Evolutionary conservation across 2,329 filamentous ascomycete genomes (phyloP).

Genomic region (Aureobasidium subglaciale): DNA sequence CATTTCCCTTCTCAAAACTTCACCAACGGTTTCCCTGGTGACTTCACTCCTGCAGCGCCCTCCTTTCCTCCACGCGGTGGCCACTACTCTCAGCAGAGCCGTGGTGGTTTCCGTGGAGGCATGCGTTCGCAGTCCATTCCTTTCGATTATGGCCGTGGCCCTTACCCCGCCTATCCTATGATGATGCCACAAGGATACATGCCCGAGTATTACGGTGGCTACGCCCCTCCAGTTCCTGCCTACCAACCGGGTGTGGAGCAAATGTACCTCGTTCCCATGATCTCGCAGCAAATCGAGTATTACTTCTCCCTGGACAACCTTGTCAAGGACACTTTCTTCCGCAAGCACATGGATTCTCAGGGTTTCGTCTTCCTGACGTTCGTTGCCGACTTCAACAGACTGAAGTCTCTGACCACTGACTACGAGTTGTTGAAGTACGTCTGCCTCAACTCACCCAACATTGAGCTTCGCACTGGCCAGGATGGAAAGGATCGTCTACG

Average conservation of each 20-base stretch:
- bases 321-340: slow-evolving; percentile 83
- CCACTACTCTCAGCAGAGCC: slow-evolving; percentile 27
- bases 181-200: slow-evolving; percentile 12
- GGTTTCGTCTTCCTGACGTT: slow-evolving; percentile 79
- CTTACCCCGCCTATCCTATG: slow-evolving; percentile 22
- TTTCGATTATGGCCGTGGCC: slow-evolving; percentile 44
- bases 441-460: slow-evolving; percentile 61
- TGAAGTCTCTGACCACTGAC: slow-evolving; percentile 66
- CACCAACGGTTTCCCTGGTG: slow-evolving; percentile 19
- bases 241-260: slow-evolving; percentile 54
- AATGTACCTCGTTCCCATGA: slow-evolving; percentile 50
- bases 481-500: slow-evolving; percentile 76
- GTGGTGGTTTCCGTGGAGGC: slow-evolving; percentile 42
- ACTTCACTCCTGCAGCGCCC: slow-evolving; percentile 22
- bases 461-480: slow-evolving; percentile 68
- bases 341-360: slow-evolving; percentile 89
- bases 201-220: slow-evolving; percentile 46
- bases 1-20: slow-evolving; percentile 27
- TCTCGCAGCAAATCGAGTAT: slow-evolving; percentile 64
- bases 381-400: slow-evolving; percentile 79
- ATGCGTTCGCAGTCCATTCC: slow-evolving; percentile 58
- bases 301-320: slow-evolving; percentile 97
- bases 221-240: slow-evolving; percentile 51
- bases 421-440: slow-evolving; percentile 66
- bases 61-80: slow-evolving; percentile 25